Evolutionary conservation across 805 yeast species (phyloP), one percentile per base, ranked within the genome.

Genomic region (Metschnikowia shivogae): DNA sequence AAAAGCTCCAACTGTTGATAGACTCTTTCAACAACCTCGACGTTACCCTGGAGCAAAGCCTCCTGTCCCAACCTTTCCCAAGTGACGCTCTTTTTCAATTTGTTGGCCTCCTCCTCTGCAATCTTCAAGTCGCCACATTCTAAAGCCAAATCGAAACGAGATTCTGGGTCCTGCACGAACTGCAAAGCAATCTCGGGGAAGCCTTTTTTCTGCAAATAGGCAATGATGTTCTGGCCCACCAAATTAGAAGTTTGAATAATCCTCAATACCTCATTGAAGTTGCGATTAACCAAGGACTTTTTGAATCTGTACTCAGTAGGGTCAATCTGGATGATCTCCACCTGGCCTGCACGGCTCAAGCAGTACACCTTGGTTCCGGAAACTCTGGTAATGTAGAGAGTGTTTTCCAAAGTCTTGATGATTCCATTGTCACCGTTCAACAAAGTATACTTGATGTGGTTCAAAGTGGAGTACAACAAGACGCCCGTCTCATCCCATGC

Each of bases 301-400:
- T 93, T 93, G 78, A 93, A 93, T 59, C 97, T 80, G 72, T 87
- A 93, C 70, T 93, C 99, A 29, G 98, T 92, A 34, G 98, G 97
- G 63, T 93, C 99, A 55, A 95, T 89, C 27, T 73, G 63, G 44
- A 89, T 64, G 36, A 79, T 77, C 62, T 88, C 90, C 44, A 89
- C 90, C 58, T 82, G 82, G 47, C 97, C 97, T 17, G 76, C 78
- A 63, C 99, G 83, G 65, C 80, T 86, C 61, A 93, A 77, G 55
- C 96, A 85, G 68, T 79, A 89, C 31, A 90, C 86, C 44, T 77
- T 77, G 51, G 78, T 76, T 29, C 88, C 90, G 45, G 75, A 63
- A 35, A 86, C 92, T 61, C 76, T 81, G 34, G 83, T 77, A 49
- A 92, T 78, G 66, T 93, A 93, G 55, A 90, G 68, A 10, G 98